Percentiles rank a stretch among this genome's conserved stretches.
phyloP scores from a whole-genome alignment of 805 yeast species.

The Lachancea thermotolerans region DNA sequence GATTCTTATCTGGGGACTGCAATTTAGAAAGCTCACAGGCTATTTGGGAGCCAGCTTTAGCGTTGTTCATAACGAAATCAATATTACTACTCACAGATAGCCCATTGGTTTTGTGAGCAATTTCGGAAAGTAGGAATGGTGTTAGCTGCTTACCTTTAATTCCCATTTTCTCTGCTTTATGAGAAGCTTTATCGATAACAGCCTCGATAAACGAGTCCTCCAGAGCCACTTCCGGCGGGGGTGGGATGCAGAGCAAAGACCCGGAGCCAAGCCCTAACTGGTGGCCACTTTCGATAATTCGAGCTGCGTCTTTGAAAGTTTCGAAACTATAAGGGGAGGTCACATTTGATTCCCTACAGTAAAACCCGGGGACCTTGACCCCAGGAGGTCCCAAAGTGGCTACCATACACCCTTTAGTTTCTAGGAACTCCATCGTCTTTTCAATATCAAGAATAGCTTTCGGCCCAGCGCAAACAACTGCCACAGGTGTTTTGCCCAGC shows the following conservation, averaged over 20 bases:
- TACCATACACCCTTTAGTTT: constrained; percentile 87
- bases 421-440: constrained; percentile 77
- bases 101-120: constrained; percentile 66
- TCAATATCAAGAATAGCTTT: constrained; percentile 77
- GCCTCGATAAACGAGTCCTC: constrained; percentile 43
- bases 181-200: constrained; percentile 53
- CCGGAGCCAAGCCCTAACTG: constrained; percentile 56
- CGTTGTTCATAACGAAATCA: constrained; percentile 72
- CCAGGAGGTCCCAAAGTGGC: constrained; percentile 54
- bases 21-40: constrained; percentile 42
- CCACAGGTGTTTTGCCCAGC: constrained; percentile 71
- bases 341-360: constrained; percentile 68
- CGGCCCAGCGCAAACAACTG: constrained; percentile 92
- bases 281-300: constrained; percentile 43
- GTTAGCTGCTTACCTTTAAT: constrained; percentile 70
- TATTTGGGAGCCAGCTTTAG: constrained; percentile 57
- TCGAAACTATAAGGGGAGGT: constrained; percentile 59
- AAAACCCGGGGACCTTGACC: constrained; percentile 71
- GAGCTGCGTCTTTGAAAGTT: constrained; percentile 54
- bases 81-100: constrained; percentile 62
- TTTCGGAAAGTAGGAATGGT: constrained; percentile 63
- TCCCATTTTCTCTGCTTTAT: constrained; percentile 45
- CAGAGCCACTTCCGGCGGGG: constrained; percentile 59
- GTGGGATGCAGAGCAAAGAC: constrained; percentile 73
- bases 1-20: not conserved